A percentile compares a stretch with the other conserved stretches of the same genome.
phyloP scores from a whole-genome alignment of 2,329 filamentous ascomycete species.

The Ophiostoma sp. region DNA sequence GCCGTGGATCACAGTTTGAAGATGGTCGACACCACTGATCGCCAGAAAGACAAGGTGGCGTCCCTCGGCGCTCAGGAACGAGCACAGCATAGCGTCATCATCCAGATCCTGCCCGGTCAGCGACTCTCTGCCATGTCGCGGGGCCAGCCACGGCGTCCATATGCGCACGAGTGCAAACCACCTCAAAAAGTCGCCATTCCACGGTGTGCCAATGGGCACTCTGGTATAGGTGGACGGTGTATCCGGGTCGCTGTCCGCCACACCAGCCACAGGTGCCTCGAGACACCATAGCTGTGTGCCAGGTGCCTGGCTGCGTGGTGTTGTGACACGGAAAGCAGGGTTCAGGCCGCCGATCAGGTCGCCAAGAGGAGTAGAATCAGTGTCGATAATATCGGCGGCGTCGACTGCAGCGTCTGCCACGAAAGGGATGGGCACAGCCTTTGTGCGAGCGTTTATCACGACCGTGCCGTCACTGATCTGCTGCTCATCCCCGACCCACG shows the following conservation, averaged over 20 bases:
- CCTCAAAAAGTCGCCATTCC: constrained; percentile 38
- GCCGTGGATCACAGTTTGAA: constrained; percentile 63
- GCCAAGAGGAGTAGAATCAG: constrained; percentile 27
- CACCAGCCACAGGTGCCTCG: constrained; percentile 50
- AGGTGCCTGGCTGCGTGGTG: constrained; percentile 59
- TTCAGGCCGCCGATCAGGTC: constrained; percentile 55
- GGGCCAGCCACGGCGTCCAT: constrained; percentile 80
- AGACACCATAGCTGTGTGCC: constrained; percentile 67
- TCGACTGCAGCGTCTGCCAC: not conserved
- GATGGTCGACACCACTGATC: constrained; percentile 66
- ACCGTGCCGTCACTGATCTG: constrained; percentile 59
- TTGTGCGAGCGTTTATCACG: constrained; percentile 42
- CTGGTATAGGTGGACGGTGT: constrained; percentile 48
- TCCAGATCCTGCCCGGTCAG: constrained; percentile 54
- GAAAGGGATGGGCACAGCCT: not conserved
- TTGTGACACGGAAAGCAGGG: constrained; percentile 48
- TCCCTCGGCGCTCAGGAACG: constrained; percentile 68
- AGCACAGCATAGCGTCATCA: constrained; percentile 64
- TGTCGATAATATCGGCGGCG: constrained; percentile 22
- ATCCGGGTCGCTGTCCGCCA: constrained; percentile 44
- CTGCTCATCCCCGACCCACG: constrained; percentile 63
- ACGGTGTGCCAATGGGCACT: constrained; percentile 58
- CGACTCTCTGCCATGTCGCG: constrained; percentile 66
- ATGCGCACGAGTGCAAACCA: constrained; percentile 79
- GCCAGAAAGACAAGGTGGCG: constrained; percentile 72